phyloP scores from a whole-genome alignment of 305 asterid species.

The Euphrasia arctica region DNA sequence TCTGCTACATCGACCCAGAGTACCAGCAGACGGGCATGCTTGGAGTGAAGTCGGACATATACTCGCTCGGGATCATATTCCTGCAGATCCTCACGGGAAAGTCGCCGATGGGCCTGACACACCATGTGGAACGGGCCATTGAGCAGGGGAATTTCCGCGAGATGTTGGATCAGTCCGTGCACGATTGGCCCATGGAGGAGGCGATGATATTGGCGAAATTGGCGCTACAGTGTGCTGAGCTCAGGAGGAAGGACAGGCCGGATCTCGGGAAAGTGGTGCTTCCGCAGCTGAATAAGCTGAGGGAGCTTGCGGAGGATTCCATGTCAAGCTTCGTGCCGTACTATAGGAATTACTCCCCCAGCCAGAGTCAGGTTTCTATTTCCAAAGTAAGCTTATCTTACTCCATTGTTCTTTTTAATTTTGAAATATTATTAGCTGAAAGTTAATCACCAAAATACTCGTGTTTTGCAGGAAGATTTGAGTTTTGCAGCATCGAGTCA shows the following conservation, averaged over 20 bases:
- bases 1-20: constrained; percentile 78
- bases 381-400: constrained; percentile 47
- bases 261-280: constrained; percentile 62
- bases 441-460: neutral
- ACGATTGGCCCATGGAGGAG: constrained; percentile 62
- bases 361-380: constrained; percentile 53
- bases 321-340: constrained; percentile 26
- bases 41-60: constrained; percentile 71
- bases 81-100: constrained; percentile 62
- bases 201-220: constrained; percentile 50
- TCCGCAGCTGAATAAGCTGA: constrained; percentile 47
- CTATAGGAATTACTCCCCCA: constrained; percentile 35
- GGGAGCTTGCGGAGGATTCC: constrained; percentile 57
- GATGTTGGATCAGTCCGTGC: constrained; percentile 54
- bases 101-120: constrained; percentile 69
- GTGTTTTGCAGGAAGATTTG: constrained; percentile 55
- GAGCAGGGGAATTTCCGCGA: constrained; percentile 49
- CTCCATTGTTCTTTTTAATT: neutral
- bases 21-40: constrained; percentile 85
- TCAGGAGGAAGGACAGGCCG: constrained; percentile 70
- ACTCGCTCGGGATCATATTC: constrained; percentile 60
- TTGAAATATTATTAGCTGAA: neutral
- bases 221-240: constrained; percentile 52
- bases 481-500: constrained; percentile 44
- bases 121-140: constrained; percentile 55